These are phyloP conservation scores for Rhamnella rubrinervis DNA, from an alignment of 331 rosid species.

Conservation along the genomic window DNA sequence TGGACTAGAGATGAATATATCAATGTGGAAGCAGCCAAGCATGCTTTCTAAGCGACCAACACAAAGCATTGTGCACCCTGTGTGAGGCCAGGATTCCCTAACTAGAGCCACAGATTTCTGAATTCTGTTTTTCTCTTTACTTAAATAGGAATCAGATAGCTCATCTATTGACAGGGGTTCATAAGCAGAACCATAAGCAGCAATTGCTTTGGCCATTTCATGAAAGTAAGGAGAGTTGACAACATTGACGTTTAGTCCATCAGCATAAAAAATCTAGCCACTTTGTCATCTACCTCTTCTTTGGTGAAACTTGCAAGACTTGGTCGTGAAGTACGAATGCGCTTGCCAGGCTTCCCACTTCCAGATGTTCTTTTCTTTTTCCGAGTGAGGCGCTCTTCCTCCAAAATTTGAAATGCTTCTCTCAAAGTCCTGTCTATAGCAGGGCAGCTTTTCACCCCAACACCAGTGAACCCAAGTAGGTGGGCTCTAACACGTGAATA, in stretches of 20 bases:
- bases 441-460: slow-evolving; percentile 56
- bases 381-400: slow-evolving; percentile 44
- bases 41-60: slow-evolving; percentile 31
- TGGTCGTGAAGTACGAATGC: slow-evolving; percentile 30
- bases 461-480: slow-evolving; percentile 61
- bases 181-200: slow-evolving; percentile 50
- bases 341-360: slow-evolving; percentile 39
- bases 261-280: slow-evolving; percentile 54
- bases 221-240: slow-evolving; percentile 48
- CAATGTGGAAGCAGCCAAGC: slow-evolving; percentile 35
- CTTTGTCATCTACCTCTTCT: slow-evolving; percentile 50
- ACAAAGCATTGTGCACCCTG: slow-evolving; percentile 53
- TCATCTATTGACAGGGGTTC: slow-evolving; percentile 43
- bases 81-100: slow-evolving; percentile 59
- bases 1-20: slow-evolving; percentile 48
- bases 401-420: slow-evolving; percentile 49
- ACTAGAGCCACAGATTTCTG: slow-evolving; percentile 44
- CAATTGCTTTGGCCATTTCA: slow-evolving; percentile 50
- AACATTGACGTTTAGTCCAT: slow-evolving; percentile 36
- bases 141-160: slow-evolving; percentile 38
- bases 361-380: slow-evolving; percentile 41
- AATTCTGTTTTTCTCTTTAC: slow-evolving; percentile 52
- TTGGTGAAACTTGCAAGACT: slow-evolving; percentile 35
- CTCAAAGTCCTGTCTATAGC: slow-evolving; percentile 46
- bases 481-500: slow-evolving; percentile 69